Evolutionary conservation across 1,139 yeast genomes (phyloP).

Genomic region (Suhomyces terraborum): DNA sequence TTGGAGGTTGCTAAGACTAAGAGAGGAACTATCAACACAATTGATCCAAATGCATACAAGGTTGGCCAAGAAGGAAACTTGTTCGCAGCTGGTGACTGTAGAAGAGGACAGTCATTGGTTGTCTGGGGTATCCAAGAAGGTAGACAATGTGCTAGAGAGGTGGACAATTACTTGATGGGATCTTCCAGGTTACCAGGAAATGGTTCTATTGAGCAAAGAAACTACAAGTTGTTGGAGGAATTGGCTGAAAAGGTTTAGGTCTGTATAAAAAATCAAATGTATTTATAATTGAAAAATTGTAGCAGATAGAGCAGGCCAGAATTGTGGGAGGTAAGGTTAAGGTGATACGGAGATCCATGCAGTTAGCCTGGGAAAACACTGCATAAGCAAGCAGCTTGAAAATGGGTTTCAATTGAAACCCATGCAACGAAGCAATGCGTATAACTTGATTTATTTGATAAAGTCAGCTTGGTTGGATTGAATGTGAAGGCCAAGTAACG

Average conservation of each 20-base stretch:
- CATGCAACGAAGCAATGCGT: too few relatives aligned
- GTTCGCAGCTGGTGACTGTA: constrained; percentile 97
- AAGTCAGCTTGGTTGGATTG: too few relatives aligned
- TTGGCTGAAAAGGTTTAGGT: constrained; percentile 58
- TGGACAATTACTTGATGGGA: constrained; percentile 79
- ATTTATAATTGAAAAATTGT: background rate
- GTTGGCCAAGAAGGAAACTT: constrained; percentile 64
- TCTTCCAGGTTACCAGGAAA: constrained; percentile 85
- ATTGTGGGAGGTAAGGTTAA: too few relatives aligned
- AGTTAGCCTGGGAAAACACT: too few relatives aligned
- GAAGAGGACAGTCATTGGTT: constrained; percentile 97
- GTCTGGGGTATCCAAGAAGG: constrained; percentile 99
- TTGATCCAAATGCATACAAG: constrained; percentile 67
- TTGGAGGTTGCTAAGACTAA: constrained; percentile 71
- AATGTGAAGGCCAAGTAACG: too few relatives aligned
- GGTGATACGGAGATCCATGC: too few relatives aligned
- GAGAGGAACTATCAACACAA: constrained; percentile 83
- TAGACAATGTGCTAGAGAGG: constrained; percentile 95
- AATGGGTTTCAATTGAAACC: too few relatives aligned
- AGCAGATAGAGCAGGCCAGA: too few relatives aligned
- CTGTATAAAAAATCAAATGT: constrained; percentile 3
- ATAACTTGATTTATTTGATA: too few relatives aligned
- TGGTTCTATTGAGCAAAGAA: constrained; percentile 87
- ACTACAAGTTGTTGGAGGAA: constrained; percentile 72
- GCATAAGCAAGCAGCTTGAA: too few relatives aligned